phyloP scores from a whole-genome alignment of 257 asterid genomes.

The Primulina tabacum region DNA sequence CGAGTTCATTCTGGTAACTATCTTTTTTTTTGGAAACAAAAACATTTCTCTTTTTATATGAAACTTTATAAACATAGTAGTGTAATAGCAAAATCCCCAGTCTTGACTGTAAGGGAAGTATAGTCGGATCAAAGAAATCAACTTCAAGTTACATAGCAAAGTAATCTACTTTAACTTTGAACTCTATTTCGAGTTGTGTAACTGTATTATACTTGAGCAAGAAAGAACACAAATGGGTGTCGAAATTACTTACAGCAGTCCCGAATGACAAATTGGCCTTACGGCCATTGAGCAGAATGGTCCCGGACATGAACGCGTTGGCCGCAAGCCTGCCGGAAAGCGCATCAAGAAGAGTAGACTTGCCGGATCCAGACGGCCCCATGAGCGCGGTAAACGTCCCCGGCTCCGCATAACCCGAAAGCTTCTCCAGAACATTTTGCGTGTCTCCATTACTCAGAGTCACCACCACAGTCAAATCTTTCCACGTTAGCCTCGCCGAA shows the following conservation, averaged over 20 bases:
- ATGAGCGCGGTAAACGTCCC: conserved; percentile 90
- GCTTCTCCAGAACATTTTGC: conserved; percentile 71
- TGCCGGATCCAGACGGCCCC: conserved; percentile 99
- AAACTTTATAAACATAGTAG: too few species aligned
- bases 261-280: conserved; percentile 87
- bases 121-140: neutral
- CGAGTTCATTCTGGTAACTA: neutral
- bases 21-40: neutral
- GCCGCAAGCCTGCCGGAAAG: conserved; percentile 87
- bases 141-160: too few species aligned
- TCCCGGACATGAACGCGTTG: conserved; percentile 81
- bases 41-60: too few species aligned
- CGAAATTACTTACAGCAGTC: conserved; percentile 51
- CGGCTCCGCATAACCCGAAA: conserved; percentile 88
- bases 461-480: conserved; percentile 80
- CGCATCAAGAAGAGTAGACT: conserved; percentile 87
- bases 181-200: too few species aligned
- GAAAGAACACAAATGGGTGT: too few species aligned
- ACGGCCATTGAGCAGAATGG: conserved; percentile 81
- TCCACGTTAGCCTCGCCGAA: conserved; percentile 88
- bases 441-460: conserved; percentile 73
- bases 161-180: too few species aligned
- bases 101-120: too few species aligned
- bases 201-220: too few species aligned
- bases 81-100: too few species aligned